phyloP scores from a whole-genome alignment of 345 rosid species.

The Arabidopsis thaliana region DNA sequence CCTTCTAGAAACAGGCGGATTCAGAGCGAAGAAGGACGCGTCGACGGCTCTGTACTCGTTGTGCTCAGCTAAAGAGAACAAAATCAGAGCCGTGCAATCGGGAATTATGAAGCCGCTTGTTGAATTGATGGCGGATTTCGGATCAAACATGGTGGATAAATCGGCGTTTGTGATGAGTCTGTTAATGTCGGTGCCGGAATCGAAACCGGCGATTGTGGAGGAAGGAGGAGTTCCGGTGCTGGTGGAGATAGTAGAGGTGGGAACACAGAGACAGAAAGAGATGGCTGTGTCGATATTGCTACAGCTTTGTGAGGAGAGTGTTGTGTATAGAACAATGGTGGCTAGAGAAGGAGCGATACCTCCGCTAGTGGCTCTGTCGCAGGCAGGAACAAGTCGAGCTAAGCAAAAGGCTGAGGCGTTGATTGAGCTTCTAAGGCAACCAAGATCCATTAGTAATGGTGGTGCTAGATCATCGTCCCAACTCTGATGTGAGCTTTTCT shows the following conservation, averaged over 20 bases:
- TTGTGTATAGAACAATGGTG: conserved; percentile 69
- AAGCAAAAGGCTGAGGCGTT: conserved; percentile 87
- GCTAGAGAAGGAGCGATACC: conserved; percentile 96
- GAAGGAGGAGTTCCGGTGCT: conserved; percentile 93
- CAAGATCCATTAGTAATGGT: conserved; percentile 76
- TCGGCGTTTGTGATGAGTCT: conserved; percentile 75
- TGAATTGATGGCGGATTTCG: conserved; percentile 95
- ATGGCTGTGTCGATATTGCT: conserved; percentile 70
- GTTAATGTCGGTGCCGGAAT: conserved; percentile 65
- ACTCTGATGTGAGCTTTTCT: conserved; percentile 43
- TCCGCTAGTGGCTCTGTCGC: conserved; percentile 81
- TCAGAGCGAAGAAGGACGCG: conserved; percentile 92
- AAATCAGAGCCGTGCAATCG: conserved; percentile 74
- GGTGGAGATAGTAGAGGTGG: conserved; percentile 87
- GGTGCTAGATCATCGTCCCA: conserved; percentile 52
- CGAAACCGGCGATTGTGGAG: conserved; percentile 71
- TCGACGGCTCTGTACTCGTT: conserved; percentile 86
- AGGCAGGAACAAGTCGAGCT: conserved; percentile 85
- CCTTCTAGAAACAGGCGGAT: conserved; percentile 69
- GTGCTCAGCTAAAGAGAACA: conserved; percentile 83
- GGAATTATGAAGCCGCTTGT: conserved; percentile 85
- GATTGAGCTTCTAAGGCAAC: conserved; percentile 82
- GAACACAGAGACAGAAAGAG: conserved; percentile 90
- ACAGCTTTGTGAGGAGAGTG: conserved; percentile 74
- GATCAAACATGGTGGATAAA: conserved; percentile 96